Conservation (phyloP, 2,329 filamentous ascomycete species). For the Pseudopyricularia cyperi region DNA sequence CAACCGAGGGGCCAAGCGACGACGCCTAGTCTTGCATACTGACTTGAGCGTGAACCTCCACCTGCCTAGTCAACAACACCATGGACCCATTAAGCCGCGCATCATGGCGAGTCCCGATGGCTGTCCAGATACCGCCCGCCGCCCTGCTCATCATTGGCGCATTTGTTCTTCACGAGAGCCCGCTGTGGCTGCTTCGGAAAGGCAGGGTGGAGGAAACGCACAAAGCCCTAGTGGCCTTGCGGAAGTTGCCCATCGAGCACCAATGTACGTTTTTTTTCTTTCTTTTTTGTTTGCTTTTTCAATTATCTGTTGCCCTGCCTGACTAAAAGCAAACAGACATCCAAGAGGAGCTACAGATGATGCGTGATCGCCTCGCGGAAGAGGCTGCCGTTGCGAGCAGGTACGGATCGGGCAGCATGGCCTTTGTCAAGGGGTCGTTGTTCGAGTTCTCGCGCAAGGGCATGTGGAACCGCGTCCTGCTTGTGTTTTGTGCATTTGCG, state of each 20-base stretch:
- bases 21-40: too few relatives aligned
- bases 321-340: constrained; percentile 11
- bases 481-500: constrained; percentile 23
- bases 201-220: constrained; percentile 24
- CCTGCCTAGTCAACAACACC: constrained; percentile 17
- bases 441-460: constrained; percentile 22
- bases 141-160: constrained; percentile 28
- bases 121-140: constrained; percentile 30
- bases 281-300: not conserved
- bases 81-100: constrained; percentile 16
- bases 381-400: constrained; percentile 17
- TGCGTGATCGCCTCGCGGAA: constrained; percentile 21
- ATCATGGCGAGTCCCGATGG: constrained; percentile 36
- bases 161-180: constrained; percentile 26
- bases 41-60: not conserved
- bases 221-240: constrained; percentile 25
- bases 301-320: not conserved
- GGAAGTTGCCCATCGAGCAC: constrained; percentile 27
- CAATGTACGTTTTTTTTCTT: not conserved
- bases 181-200: constrained; percentile 28
- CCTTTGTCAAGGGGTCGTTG: constrained; percentile 20
- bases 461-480: constrained; percentile 24
- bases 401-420: constrained; percentile 19
- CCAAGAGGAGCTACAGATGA: constrained; percentile 33
- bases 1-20: too few relatives aligned